A percentile compares a stretch with the other conserved stretches of the same genome.
These are phyloP conservation scores for Mycena sanguinolenta DNA, from an alignment of 768 basidiomycete genomes.

Conservation along the genomic window DNA sequence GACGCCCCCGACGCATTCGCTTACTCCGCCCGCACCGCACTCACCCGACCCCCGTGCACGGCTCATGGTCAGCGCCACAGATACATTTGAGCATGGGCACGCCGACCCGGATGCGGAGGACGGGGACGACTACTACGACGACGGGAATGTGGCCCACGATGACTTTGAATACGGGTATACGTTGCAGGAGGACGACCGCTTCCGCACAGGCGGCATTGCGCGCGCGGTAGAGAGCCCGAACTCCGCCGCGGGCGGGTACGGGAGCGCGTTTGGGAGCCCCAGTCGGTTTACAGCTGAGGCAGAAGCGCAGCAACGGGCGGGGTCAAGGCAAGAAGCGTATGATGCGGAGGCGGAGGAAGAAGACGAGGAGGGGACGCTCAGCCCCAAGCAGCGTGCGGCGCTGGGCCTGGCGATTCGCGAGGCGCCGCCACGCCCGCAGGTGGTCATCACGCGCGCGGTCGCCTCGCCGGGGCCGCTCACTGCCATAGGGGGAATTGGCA, in stretches of 20 bases:
- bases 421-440: slow-evolving; percentile 33
- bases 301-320: background rate
- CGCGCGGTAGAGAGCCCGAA: slow-evolving; percentile 35
- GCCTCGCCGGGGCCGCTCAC: slow-evolving; percentile 40
- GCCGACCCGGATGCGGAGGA: slow-evolving; percentile 32
- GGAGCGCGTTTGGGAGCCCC: slow-evolving; percentile 18
- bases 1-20: background rate
- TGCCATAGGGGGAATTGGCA: slow-evolving; percentile 33
- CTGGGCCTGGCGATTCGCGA: background rate
- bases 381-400: slow-evolving; percentile 27
- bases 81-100: slow-evolving; percentile 55
- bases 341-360: slow-evolving; percentile 44
- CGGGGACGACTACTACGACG: slow-evolving; percentile 11
- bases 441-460: slow-evolving; percentile 41
- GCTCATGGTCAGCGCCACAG: slow-evolving; percentile 47
- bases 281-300: too few species aligned
- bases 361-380: slow-evolving; percentile 34
- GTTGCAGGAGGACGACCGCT: slow-evolving; percentile 32
- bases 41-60: slow-evolving; percentile 36
- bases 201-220: slow-evolving; percentile 25
- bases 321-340: slow-evolving; percentile 25
- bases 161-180: slow-evolving; percentile 38
- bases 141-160: slow-evolving; percentile 25
- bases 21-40: background rate
- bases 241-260: slow-evolving; percentile 15